Base-by-base conservation (phyloP, 1,284 basidiomycete genomes). In the Ganoderma boninense region DNA sequence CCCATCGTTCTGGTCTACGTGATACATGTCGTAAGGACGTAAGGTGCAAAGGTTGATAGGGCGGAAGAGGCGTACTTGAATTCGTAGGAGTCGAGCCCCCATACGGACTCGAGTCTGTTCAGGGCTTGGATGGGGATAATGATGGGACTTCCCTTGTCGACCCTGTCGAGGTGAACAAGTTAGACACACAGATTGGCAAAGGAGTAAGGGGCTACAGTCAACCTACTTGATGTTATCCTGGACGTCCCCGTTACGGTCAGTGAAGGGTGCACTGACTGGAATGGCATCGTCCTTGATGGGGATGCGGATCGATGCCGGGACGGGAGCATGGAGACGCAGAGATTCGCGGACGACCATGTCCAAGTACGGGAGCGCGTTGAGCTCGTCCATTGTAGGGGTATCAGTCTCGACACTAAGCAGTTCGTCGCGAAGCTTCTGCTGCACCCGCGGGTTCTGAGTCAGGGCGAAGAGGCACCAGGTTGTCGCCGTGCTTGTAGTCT, bases 381-480 rank as follows among this genome's bases (percentile, higher is more conserved):
- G 82, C 63, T 90, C 84, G 26, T 91, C 90, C 87, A 90, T 89
- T 0, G 86, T 84, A 0, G 81, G 81, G 0, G 68, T 74, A 11
- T 80, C 79, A 0, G 76, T 78, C 0, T 69, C 29, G 6, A 90
- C 76, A 0, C 80, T 77, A 13, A 84, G 75, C 0, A 94, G 82
- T 77, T 97, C 96, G 0, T 87, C 83, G 0, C 94, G 88, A 0
- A 97, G 86, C 73, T 89, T 90, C 18, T 76, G 79, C 78, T 97
- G 95, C 0, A 89, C 81, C 0, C 85, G 82, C 0, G 84, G 87
- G 65, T 88, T 73, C 59, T 84, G 83, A 0, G 89, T 80, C 1
- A 97, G 87, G 0, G 88, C 86, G 78, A 85, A 92, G 0, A 96
- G 81, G 0, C 89, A 89, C 90, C 90, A 92, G 0, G 85, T 84